Conservation (phyloP, 2,329 filamentous ascomycete genomes). For the Amesomyces nigricolor region DNA sequence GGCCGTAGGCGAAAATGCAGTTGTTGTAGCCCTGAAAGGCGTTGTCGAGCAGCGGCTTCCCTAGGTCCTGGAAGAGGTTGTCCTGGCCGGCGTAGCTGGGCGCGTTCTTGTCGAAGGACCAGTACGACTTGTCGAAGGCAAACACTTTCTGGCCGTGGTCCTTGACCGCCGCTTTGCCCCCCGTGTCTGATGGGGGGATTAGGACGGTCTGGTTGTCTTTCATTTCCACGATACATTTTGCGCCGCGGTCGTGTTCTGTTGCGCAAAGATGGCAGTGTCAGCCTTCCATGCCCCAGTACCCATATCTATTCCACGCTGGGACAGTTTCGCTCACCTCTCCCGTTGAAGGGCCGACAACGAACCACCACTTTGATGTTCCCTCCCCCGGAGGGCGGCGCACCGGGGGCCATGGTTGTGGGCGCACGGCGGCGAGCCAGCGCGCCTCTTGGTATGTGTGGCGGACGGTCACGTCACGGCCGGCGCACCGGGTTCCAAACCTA, state of each 20-base stretch:
- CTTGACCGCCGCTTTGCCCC: slow-evolving; percentile 61
- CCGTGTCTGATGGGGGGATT: slow-evolving; percentile 60
- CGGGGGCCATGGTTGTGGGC: slow-evolving; percentile 53
- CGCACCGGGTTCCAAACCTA: not conserved
- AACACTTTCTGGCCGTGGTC: slow-evolving; percentile 75
- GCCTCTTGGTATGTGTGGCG: not conserved
- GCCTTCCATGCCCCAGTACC: not conserved
- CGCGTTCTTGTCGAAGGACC: slow-evolving; percentile 86
- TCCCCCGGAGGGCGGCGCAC: slow-evolving; percentile 45
- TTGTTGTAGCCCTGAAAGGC: slow-evolving; percentile 99
- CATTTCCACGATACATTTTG: slow-evolving; percentile 98
- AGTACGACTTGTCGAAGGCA: slow-evolving; percentile 95
- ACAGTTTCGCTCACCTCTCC: slow-evolving; percentile 68
- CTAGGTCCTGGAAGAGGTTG: slow-evolving; percentile 80
- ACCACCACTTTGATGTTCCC: slow-evolving; percentile 99
- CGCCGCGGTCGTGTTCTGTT: slow-evolving; percentile 78
- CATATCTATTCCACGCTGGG: not conserved
- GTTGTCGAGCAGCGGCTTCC: slow-evolving; percentile 88
- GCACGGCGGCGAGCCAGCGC: not conserved
- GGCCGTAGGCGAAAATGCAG: slow-evolving; percentile 98
- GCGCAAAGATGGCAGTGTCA: slow-evolving; percentile 7
- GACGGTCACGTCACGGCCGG: not conserved
- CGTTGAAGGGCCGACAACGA: slow-evolving; percentile 90
- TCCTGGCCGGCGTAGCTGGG: slow-evolving; percentile 84
- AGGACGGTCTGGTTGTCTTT: slow-evolving; percentile 87